phyloP scores from a whole-genome alignment of 2,329 filamentous ascomycete species.

The Penicillium capsulatum region DNA sequence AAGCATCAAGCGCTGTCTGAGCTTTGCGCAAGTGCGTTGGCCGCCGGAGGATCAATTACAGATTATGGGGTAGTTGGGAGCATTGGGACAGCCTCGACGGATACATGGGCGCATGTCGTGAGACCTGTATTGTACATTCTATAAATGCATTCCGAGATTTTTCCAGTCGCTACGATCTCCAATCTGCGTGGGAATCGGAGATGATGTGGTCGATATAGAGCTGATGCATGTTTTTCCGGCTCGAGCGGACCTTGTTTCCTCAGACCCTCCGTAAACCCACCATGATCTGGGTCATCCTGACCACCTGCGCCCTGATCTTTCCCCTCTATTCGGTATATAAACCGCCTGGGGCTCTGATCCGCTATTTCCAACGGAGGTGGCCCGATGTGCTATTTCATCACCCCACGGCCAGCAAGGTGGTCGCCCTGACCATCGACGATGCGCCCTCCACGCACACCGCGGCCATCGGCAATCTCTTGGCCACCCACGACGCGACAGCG shows the following conservation, averaged over 20 bases:
- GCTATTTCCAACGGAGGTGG: conserved; percentile 65
- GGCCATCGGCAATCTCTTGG: conserved; percentile 66
- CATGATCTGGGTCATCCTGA: conserved; percentile 38
- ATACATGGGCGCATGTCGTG: no score
- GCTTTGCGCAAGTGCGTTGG: conserved; percentile 95
- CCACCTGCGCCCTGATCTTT: conserved; percentile 18
- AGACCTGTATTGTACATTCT: no score
- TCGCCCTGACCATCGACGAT: conserved; percentile 85
- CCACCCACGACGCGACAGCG: conserved; percentile 62
- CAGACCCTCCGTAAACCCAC: no score
- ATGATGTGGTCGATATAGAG: no score
- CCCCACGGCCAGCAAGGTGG: conserved; percentile 54
- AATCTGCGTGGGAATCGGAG: no score
- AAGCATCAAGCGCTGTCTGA: conserved; percentile 94
- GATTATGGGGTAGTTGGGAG: conserved; percentile 82
- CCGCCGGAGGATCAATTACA: conserved; percentile 88
- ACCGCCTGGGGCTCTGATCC: conserved; percentile 67
- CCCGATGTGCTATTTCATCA: conserved; percentile 77
- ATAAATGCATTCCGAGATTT: no score
- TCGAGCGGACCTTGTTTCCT: no score
- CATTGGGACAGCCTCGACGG: background rate
- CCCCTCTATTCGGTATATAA: conserved; percentile 72
- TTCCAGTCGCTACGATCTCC: no score
- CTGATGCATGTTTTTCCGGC: no score
- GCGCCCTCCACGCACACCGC: conserved; percentile 69